Evolutionary conservation across 2,329 filamentous ascomycete genomes (phyloP).

Genomic region (Penicillium sp.): DNA sequence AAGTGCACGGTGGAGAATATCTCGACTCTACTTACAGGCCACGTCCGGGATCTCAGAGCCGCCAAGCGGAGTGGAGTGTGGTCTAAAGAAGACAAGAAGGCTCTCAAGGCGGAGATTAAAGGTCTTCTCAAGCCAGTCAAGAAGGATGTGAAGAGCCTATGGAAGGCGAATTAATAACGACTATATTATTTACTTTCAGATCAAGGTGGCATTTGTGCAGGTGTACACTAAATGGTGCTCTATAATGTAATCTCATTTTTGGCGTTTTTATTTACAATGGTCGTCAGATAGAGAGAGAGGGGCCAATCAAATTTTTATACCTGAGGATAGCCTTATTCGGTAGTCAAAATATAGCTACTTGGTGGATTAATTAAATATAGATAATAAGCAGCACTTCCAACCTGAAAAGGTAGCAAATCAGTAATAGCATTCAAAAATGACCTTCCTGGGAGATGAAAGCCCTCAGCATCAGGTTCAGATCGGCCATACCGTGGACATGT

Average conservation of each 20-base stretch:
- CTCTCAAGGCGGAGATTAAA: conserved; percentile 11
- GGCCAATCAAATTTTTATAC: not conserved
- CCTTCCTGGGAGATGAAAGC: too few relatives aligned
- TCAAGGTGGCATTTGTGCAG: not conserved
- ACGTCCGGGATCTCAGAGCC: conserved; percentile 4
- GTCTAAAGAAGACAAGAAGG: conserved; percentile 13
- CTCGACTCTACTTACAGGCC: not conserved
- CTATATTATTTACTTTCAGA: not conserved
- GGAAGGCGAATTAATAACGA: conserved; percentile 6
- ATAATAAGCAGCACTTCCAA: too few relatives aligned
- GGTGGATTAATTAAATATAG: too few relatives aligned
- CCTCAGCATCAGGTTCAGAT: too few relatives aligned
- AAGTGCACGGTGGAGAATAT: conserved; percentile 13
- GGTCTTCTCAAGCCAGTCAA: conserved; percentile 7
- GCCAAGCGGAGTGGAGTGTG: conserved; percentile 11
- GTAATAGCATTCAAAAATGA: too few relatives aligned
- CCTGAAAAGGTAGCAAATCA: too few relatives aligned
- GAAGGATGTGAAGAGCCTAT: conserved; percentile 10
- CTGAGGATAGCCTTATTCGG: too few relatives aligned
- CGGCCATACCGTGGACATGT: too few relatives aligned
- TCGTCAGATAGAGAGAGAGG: not conserved
- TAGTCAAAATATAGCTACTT: too few relatives aligned
- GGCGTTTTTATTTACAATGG: not conserved
- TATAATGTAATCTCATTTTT: not conserved
- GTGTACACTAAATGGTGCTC: not conserved